These are phyloP conservation scores for Auricularia sp. DNA, from an alignment of 768 basidiomycete species.

Conservation along the genomic window DNA sequence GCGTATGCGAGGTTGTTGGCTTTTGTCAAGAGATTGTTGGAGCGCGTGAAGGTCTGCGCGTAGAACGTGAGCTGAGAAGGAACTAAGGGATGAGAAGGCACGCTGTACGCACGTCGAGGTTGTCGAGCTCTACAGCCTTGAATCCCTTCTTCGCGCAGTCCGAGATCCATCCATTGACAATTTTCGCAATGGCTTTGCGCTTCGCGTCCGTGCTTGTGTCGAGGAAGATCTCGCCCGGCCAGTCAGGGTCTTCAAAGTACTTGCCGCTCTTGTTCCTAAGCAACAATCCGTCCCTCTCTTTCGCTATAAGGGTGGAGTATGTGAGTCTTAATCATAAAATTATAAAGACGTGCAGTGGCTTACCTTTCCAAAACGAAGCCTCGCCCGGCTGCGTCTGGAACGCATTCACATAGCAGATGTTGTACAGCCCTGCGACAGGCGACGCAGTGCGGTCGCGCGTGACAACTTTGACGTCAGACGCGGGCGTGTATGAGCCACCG, in stretches of 20 bases:
- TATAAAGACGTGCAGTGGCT: background rate
- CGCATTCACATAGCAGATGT: background rate
- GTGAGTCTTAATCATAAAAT: background rate
- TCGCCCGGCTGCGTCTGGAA: background rate
- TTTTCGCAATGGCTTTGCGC: background rate
- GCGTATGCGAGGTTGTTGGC: background rate
- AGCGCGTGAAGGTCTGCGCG: constrained; percentile 1
- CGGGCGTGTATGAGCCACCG: background rate
- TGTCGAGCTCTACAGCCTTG: background rate
- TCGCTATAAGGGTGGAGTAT: background rate
- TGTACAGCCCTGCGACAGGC: background rate
- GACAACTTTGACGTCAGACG: background rate
- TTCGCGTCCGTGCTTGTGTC: background rate
- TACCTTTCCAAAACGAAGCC: background rate
- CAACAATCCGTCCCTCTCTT: background rate
- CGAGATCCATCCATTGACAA: background rate
- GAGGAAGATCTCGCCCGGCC: background rate
- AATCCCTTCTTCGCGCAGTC: background rate
- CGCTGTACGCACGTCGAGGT: background rate
- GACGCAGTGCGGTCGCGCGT: background rate
- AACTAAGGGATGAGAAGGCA: background rate
- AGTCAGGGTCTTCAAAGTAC: background rate
- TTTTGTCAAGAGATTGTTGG: background rate
- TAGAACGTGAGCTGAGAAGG: background rate
- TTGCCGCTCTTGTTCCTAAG: background rate